Evolutionary conservation across 352 stramenopile genomes (phyloP).

Genomic region (Pythium dissotocum): DNA sequence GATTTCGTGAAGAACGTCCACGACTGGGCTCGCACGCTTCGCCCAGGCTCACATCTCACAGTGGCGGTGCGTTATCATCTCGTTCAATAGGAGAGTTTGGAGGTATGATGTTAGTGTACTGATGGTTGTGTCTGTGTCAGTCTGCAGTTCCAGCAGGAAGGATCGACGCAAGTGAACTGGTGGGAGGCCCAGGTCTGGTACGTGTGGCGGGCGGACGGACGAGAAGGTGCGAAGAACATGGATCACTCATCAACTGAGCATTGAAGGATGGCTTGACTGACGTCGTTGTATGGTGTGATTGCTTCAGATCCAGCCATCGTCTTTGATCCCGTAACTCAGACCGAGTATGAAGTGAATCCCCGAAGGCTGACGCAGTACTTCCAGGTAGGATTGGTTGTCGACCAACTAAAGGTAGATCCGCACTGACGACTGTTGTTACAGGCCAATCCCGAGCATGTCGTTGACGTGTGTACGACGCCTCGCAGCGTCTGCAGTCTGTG

Average conservation of each 20-base stretch:
- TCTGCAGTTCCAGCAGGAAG: slow-evolving; percentile 69
- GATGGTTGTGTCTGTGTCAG: slow-evolving; percentile 1
- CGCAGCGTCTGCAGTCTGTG: slow-evolving; percentile 51
- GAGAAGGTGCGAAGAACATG: slow-evolving; percentile 36
- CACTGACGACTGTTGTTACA: slow-evolving; percentile 16
- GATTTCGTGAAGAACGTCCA: slow-evolving; percentile 57
- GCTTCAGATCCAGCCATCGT: slow-evolving; percentile 49
- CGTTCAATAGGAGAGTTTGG: not conserved
- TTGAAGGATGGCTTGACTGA: not conserved
- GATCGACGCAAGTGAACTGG: slow-evolving; percentile 61
- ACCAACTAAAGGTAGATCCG: too few relatives aligned
- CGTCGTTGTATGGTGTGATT: not conserved
- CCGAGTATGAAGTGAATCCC: slow-evolving; percentile 40
- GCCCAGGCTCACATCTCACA: slow-evolving; percentile 54
- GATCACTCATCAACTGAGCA: not conserved
- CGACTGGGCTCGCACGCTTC: slow-evolving; percentile 55
- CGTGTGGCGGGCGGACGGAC: slow-evolving; percentile 64
- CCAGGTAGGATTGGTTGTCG: slow-evolving; percentile 29
- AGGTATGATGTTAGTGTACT: not conserved
- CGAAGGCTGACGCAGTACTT: slow-evolving; percentile 60
- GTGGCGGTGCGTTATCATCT: slow-evolving; percentile 49
- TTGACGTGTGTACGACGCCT: slow-evolving; percentile 59
- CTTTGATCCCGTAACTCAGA: slow-evolving; percentile 49
- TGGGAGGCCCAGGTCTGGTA: slow-evolving; percentile 89
- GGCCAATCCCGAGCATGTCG: slow-evolving; percentile 68